phyloP scores from a whole-genome alignment of 163 green algal genomes.

The Scenedesmus sp. region DNA sequence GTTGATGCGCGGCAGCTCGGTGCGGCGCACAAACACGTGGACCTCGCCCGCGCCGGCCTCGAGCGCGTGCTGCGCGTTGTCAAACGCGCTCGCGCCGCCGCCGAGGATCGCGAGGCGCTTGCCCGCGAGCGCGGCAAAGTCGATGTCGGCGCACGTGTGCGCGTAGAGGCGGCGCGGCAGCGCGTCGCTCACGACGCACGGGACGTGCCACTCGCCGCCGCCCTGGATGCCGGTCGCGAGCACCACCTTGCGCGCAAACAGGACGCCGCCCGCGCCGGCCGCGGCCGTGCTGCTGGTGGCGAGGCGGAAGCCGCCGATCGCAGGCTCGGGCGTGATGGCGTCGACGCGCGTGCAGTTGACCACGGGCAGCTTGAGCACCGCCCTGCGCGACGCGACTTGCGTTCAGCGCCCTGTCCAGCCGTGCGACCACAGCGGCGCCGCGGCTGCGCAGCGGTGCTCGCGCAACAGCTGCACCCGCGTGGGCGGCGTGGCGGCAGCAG shows the following conservation, averaged over 20 bases:
- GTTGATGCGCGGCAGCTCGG: conserved; percentile 58
- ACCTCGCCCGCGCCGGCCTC: conserved; percentile 46
- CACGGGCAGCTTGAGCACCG: conserved; percentile 50
- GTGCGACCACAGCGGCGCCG: no score
- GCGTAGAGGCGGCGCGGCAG: conserved; percentile 43
- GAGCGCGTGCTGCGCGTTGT: conserved; percentile 61
- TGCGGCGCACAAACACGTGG: conserved; percentile 56
- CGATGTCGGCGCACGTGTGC: conserved; percentile 50
- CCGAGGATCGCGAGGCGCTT: conserved; percentile 54
- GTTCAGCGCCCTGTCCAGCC: no score
- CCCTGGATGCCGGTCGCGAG: conserved; percentile 58
- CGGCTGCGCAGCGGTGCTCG: no score
- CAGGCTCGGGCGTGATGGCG: conserved; percentile 39
- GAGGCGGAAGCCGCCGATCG: conserved; percentile 17
- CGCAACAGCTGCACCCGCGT: no score
- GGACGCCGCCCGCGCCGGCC: not conserved
- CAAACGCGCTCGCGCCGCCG: conserved; percentile 51
- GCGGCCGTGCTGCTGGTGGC: conserved; percentile 15
- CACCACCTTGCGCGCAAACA: conserved; percentile 53
- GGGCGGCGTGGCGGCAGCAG: no score
- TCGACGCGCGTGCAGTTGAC: conserved; percentile 45
- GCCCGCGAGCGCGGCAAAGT: conserved; percentile 49
- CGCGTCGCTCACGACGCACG: conserved; percentile 40
- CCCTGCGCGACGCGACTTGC: no score
- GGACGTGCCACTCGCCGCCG: conserved; percentile 60